Percentiles rank a stretch among this genome's conserved stretches.
Conservation (phyloP, 2,329 filamentous ascomycete genomes). For the Zymoseptoria brevis region DNA sequence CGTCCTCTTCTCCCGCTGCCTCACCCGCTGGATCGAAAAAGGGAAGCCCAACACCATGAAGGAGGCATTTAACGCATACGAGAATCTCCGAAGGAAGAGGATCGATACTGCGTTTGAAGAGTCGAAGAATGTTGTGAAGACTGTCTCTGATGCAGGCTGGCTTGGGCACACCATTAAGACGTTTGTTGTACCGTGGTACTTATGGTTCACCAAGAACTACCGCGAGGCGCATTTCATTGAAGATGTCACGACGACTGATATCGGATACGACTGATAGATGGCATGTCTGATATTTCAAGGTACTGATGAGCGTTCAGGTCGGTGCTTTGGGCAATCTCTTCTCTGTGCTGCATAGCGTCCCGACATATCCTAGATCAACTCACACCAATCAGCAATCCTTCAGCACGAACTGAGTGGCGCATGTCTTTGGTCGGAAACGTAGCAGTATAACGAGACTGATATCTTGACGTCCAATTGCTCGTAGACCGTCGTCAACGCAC, state of each 20-base stretch:
- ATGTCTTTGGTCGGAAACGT: too few relatives aligned
- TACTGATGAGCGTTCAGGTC: background rate
- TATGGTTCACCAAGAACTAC: conserved; percentile 37
- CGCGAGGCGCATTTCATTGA: conserved; percentile 40
- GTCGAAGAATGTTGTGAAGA: conserved; percentile 39
- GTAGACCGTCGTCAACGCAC: too few relatives aligned
- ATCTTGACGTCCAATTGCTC: too few relatives aligned
- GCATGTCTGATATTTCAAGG: background rate
- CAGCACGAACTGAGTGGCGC: background rate
- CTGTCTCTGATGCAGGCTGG: conserved; percentile 39
- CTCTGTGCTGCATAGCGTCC: background rate
- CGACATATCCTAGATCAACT: background rate
- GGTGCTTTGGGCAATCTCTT: background rate
- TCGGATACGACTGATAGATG: conserved; percentile 28
- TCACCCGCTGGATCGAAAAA: conserved; percentile 37
- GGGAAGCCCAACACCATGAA: conserved; percentile 31
- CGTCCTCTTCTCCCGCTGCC: conserved; percentile 40
- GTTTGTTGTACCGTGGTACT: conserved; percentile 39
- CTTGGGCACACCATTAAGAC: conserved; percentile 39
- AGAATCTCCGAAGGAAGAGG: conserved; percentile 36
- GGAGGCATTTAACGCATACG: conserved; percentile 43
- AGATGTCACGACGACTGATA: conserved; percentile 37
- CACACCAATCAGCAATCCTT: background rate
- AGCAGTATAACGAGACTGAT: too few relatives aligned
- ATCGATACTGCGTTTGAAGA: conserved; percentile 42